Evolutionary conservation across 202 grass and related monocot species (phyloP).

Genomic region (Schoenoplectus tabernaemontani): DNA sequence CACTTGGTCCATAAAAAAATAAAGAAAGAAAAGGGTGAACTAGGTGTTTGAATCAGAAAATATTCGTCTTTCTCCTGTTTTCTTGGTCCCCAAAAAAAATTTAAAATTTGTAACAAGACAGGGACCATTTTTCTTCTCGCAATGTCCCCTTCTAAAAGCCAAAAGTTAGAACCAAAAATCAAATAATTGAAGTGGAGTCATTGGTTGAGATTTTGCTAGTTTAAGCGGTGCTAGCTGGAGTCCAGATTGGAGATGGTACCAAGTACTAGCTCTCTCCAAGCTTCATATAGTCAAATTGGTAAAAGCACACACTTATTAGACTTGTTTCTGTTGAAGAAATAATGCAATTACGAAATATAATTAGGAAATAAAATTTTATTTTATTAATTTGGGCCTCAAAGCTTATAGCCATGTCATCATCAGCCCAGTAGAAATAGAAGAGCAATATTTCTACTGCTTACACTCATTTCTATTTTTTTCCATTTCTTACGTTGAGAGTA

Average conservation of each 20-base stretch:
- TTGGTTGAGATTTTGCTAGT: constrained; percentile 25
- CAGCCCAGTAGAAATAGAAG: no score
- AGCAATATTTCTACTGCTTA: no score
- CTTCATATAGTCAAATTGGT: constrained; percentile 5
- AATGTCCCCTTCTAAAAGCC: background rate
- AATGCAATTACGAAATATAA: no score
- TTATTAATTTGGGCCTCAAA: no score
- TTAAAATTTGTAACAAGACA: background rate
- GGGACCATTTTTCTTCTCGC: background rate
- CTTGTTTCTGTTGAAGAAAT: no score
- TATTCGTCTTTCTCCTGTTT: background rate
- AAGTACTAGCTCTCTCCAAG: background rate
- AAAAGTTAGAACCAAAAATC: constrained; percentile 22
- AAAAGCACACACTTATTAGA: background rate
- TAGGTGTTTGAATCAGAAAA: background rate
- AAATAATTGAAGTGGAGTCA: constrained; percentile 17
- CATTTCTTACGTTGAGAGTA: no score
- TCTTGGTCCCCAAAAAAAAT: background rate
- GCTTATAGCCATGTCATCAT: no score
- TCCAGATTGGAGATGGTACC: constrained; percentile 19
- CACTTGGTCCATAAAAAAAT: background rate
- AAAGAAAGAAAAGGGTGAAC: background rate
- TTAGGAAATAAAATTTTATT: no score
- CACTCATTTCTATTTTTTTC: no score
- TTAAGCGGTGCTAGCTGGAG: constrained; percentile 22